Conservation (phyloP, 179 eudicot species). For the Dionaea muscipula region DNA sequence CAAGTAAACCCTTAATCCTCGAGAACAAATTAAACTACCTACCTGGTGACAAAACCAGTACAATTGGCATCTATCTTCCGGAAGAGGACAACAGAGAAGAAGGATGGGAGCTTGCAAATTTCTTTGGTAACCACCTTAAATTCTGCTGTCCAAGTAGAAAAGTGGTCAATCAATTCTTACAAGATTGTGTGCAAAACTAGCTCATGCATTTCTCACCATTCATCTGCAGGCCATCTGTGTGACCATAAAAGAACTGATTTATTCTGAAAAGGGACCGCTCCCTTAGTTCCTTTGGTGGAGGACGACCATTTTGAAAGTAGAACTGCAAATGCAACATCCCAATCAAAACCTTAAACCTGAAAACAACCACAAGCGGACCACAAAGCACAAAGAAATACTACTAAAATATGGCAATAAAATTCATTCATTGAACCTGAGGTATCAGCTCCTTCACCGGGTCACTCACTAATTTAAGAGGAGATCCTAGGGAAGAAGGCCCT, state of each 20-base stretch:
- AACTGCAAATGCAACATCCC: conserved; percentile 41
- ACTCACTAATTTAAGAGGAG: conserved; percentile 63
- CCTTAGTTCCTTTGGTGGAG: conserved; percentile 77
- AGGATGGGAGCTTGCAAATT: conserved; percentile 87
- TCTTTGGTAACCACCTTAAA: conserved; percentile 72
- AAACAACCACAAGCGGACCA: not conserved
- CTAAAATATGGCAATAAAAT: not conserved
- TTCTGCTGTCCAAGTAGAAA: conserved; percentile 29
- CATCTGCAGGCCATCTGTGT: conserved; percentile 70
- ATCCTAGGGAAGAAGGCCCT: conserved; percentile 61
- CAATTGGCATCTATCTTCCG: conserved; percentile 54
- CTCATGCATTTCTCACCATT: conserved; percentile 41
- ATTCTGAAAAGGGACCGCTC: conserved; percentile 77
- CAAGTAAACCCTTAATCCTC: not conserved
- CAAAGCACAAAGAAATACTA: not conserved
- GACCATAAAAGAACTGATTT: conserved; percentile 86
- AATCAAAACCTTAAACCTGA: conserved; percentile 10
- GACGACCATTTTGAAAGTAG: conserved; percentile 84
- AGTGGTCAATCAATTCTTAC: not conserved
- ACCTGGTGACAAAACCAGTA: conserved; percentile 79
- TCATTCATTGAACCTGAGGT: conserved; percentile 49
- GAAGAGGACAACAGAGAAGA: conserved; percentile 65
- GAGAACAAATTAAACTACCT: conserved; percentile 2
- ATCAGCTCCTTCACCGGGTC: conserved; percentile 82
- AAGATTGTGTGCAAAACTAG: not conserved